Evolutionary conservation across 345 rosid genomes (phyloP).

Genomic region (Crucihimalaya himalaica): DNA sequence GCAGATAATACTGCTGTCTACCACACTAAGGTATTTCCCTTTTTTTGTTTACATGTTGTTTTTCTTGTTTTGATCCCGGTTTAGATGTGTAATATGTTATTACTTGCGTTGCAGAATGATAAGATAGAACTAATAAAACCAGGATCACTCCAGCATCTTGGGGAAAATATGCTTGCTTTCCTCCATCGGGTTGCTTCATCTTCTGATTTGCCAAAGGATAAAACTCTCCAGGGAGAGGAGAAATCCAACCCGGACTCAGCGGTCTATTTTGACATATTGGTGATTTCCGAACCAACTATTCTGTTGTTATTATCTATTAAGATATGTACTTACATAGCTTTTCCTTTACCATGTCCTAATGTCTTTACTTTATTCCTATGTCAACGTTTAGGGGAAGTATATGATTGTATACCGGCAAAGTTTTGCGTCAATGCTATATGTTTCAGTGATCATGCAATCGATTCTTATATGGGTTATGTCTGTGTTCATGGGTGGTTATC

Average conservation of each 20-base stretch:
- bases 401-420: slow-evolving; percentile 71
- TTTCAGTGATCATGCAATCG: slow-evolving; percentile 83
- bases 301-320: slow-evolving; percentile 11
- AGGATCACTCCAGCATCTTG: slow-evolving; percentile 97
- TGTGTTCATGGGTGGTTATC: slow-evolving; percentile 85
- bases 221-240: slow-evolving; percentile 42
- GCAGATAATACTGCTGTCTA: slow-evolving; percentile 82
- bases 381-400: slow-evolving; percentile 69
- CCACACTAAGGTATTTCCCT: slow-evolving; percentile 78
- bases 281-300: slow-evolving; percentile 41
- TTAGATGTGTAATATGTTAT: slow-evolving; percentile 12
- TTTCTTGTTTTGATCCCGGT: slow-evolving; percentile 10
- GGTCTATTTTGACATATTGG: slow-evolving; percentile 84
- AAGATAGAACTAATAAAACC: slow-evolving; percentile 78
- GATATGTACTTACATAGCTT: background rate
- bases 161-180: slow-evolving; percentile 96
- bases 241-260: slow-evolving; percentile 48
- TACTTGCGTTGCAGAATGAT: slow-evolving; percentile 70
- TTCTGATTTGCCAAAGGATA: slow-evolving; percentile 52
- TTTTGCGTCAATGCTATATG: slow-evolving; percentile 72
- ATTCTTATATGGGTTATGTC: slow-evolving; percentile 80
- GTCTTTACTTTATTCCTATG: slow-evolving; percentile 20
- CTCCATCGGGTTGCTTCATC: slow-evolving; percentile 70
- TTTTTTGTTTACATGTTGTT: background rate
- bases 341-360: slow-evolving; percentile 5